Percentiles rank a stretch among this genome's conserved stretches.
Conservation (phyloP, 2,329 filamentous ascomycete genomes). For the Shiraia sp. region DNA sequence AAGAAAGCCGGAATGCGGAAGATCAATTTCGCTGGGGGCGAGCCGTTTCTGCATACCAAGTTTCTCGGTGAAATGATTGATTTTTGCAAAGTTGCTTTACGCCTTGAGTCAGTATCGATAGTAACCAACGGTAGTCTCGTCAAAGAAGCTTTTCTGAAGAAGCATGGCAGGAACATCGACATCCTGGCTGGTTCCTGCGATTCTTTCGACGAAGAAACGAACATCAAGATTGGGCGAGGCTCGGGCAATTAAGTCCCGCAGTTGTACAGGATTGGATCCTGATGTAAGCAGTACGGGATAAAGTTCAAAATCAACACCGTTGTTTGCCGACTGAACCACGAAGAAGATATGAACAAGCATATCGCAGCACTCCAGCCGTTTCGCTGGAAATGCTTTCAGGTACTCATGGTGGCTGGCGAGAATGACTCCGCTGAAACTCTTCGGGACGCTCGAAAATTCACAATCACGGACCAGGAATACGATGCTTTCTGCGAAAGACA, state of each 20-base stretch:
- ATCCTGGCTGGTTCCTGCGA: slow-evolving; percentile 62
- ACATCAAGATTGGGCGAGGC: slow-evolving; percentile 55
- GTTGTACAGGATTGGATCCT: slow-evolving; percentile 50
- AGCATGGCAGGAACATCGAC: slow-evolving; percentile 53
- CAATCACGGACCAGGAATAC: slow-evolving; percentile 55
- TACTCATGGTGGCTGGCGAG: slow-evolving; percentile 57
- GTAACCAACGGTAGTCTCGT: slow-evolving; percentile 59
- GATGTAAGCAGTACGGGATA: slow-evolving; percentile 54
- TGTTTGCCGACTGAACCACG: slow-evolving; percentile 53
- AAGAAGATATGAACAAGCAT: slow-evolving; percentile 47
- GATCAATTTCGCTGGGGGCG: slow-evolving; percentile 60
- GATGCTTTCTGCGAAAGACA: slow-evolving; percentile 49
- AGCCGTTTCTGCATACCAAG: slow-evolving; percentile 57
- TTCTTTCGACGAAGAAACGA: slow-evolving; percentile 56
- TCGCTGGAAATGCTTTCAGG: slow-evolving; percentile 62
- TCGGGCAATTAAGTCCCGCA: slow-evolving; percentile 47
- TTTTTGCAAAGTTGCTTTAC: slow-evolving; percentile 55
- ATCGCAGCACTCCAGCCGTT: slow-evolving; percentile 52
- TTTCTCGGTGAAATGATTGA: slow-evolving; percentile 50
- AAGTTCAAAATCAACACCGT: slow-evolving; percentile 64
- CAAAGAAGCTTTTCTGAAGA: slow-evolving; percentile 48
- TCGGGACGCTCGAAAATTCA: slow-evolving; percentile 48
- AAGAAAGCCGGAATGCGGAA: slow-evolving; percentile 58
- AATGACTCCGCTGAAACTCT: slow-evolving; percentile 49
- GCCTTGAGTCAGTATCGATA: slow-evolving; percentile 57